phyloP scores from a whole-genome alignment of 2,329 filamentous ascomycete species.

The Colletotrichum melonis region DNA sequence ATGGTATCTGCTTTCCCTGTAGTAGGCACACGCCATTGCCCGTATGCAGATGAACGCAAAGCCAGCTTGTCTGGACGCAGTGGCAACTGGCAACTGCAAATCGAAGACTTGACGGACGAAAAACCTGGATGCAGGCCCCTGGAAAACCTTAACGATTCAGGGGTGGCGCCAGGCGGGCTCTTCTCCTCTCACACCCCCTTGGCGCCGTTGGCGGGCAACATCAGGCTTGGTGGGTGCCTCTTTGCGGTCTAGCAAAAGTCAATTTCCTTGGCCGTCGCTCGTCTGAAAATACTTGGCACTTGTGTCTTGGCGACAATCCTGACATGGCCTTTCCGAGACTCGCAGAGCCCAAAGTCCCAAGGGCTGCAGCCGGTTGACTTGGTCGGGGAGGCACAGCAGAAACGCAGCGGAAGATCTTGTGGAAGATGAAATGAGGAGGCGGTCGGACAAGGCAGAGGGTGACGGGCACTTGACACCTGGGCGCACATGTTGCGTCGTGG shows the following conservation, averaged over 20 bases:
- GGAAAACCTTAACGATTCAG: conserved; percentile 5
- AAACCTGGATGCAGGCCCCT: not conserved
- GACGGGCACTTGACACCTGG: conserved; percentile 3
- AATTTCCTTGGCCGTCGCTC: conserved; percentile 16
- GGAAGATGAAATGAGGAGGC: not conserved
- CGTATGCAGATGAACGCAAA: not conserved
- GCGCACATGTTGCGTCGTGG: not conserved
- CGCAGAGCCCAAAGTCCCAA: not conserved
- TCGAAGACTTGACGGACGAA: not conserved
- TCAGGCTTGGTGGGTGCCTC: not conserved
- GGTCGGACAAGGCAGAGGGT: not conserved
- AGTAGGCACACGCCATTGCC: not conserved
- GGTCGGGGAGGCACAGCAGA: not conserved
- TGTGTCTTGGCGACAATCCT: conserved; percentile 3
- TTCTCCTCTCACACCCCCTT: not conserved
- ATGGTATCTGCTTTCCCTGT: not conserved
- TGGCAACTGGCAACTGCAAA: not conserved
- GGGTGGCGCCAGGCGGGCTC: not conserved
- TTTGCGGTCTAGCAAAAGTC: not conserved
- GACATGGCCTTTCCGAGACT: not conserved
- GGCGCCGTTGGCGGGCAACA: conserved; percentile 4
- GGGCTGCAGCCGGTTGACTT: not conserved
- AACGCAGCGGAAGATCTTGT: not conserved
- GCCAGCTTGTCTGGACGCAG: not conserved
- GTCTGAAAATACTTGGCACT: conserved; percentile 15